Evolutionary conservation across 1,284 basidiomycete species (phyloP).

Genomic region (Ganoderma lucidum): DNA sequence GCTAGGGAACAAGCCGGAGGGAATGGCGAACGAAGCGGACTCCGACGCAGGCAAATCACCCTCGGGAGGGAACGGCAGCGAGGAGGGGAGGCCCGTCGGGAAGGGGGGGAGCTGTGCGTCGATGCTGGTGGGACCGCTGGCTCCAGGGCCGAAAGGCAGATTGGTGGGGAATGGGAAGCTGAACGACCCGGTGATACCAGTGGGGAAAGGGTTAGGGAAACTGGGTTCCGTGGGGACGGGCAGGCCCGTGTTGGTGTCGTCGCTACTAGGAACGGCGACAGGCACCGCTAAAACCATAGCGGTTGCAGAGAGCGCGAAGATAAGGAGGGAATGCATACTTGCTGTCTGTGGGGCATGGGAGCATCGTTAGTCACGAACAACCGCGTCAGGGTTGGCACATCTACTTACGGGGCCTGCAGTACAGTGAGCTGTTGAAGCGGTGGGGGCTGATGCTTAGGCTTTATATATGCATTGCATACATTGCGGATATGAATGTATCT

Average conservation of each 20-base stretch:
- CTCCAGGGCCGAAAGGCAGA: neutral
- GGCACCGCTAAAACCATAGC: constrained; percentile 3
- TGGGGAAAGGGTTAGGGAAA: neutral
- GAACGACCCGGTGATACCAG: neutral
- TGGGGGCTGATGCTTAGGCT: neutral
- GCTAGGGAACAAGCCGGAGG: neutral
- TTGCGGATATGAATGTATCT: neutral
- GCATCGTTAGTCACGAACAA: neutral
- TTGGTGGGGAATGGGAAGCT: neutral
- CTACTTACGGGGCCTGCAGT: neutral
- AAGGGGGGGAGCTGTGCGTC: neutral
- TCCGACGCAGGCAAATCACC: neutral
- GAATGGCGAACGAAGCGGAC: neutral
- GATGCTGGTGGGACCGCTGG: neutral
- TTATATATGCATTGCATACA: neutral
- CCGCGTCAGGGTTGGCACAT: neutral
- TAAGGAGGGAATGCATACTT: constrained; percentile 6
- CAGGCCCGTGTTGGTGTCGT: neutral
- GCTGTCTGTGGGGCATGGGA: neutral
- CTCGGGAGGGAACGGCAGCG: neutral
- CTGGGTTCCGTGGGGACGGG: neutral
- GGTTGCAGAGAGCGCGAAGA: constrained; percentile 1
- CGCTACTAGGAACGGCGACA: neutral
- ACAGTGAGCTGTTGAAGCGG: neutral
- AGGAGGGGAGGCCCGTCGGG: neutral